Base-by-base conservation (phyloP, 2,329 filamentous ascomycete species). In the Neofusicoccum kwambonambiense region DNA sequence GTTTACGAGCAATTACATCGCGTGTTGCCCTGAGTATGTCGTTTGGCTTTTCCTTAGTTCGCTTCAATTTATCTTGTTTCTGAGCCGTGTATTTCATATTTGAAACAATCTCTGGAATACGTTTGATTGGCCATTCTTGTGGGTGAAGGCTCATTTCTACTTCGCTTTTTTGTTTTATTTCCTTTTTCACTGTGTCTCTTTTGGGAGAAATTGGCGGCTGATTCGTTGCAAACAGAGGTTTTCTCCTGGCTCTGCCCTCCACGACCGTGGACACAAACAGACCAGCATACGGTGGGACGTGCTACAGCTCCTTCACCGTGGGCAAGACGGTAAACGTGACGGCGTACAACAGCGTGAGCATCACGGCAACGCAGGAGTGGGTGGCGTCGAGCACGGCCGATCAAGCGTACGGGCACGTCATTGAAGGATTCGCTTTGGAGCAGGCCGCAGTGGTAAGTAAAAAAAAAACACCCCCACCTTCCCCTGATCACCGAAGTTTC, bases 1-100 rank as follows among this genome's bases (percentile, higher is more conserved):
- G 12, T 66, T 62, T 2, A 61, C 67, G 2, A 67, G 67, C 19
- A 71, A 71, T 22, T 74, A 74, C 56, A 66, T 71, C 15, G 73
- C 69, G 2, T 74, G 72, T 62, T 74, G 73, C 67, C 72, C 71
- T 11, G 69, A 65, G 69, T 72, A 67, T 52, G 70, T 70, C 0
- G 13, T 3, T 9, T 31, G 13, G 12, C 31, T 44, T 45, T 27
- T 41, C 45, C n/a, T 57, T 11, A 9, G 35, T 39, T 17, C 11
- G 7, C 13, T 15, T 11, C 9, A 37, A 37, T n/a, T 17, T 13
- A 17, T 39, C 4, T 51, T 2, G 8, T 51, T 1, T 19, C 41
- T 15, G 11, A 44, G 13, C 41, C 41, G n/a, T n/a, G 6, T n/a
- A 44, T 15, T n/a, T 44, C 37, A 39, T 31, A 31, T 7, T 31